A percentile compares a stretch with the other conserved stretches of the same genome.
Evolutionary conservation across 2,329 filamentous ascomycete genomes (phyloP).

Genomic region (Calonectria crousiana): DNA sequence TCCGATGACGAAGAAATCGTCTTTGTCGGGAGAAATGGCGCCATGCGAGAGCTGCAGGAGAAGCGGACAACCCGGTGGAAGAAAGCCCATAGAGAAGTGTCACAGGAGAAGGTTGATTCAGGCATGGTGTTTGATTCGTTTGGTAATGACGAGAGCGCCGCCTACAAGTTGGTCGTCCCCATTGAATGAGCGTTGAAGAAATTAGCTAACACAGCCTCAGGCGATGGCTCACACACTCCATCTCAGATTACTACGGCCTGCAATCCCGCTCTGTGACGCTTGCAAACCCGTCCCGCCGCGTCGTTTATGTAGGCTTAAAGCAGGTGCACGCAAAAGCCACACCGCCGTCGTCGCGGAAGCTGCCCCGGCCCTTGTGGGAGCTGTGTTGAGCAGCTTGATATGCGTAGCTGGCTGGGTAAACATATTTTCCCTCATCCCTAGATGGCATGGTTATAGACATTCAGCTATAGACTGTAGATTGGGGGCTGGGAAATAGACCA

Average conservation of each 20-base stretch:
- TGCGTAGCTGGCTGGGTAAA: not conserved
- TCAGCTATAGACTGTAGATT: constrained; percentile 35
- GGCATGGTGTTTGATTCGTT: constrained; percentile 84
- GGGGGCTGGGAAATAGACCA: constrained; percentile 36
- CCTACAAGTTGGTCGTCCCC: constrained; percentile 77
- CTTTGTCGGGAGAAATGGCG: constrained; percentile 81
- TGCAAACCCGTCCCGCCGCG: constrained; percentile 76
- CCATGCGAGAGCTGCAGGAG: constrained; percentile 58
- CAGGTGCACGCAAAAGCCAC: constrained; percentile 51
- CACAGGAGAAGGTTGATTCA: constrained; percentile 70
- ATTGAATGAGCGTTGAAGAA: not conserved
- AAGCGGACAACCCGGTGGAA: constrained; percentile 57
- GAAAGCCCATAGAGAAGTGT: constrained; percentile 62
- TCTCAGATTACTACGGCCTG: constrained; percentile 92
- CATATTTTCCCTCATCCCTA: constrained; percentile 8
- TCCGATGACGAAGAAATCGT: constrained; percentile 86
- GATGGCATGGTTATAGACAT: constrained; percentile 27
- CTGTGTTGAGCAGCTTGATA: constrained; percentile 57
- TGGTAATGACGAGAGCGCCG: constrained; percentile 79
- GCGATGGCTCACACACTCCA: constrained; percentile 92
- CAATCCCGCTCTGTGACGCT: constrained; percentile 84
- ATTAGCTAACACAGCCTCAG: constrained; percentile 55
- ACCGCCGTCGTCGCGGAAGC: constrained; percentile 47
- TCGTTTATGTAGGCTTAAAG: constrained; percentile 85
- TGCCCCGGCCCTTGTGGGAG: constrained; percentile 75